phyloP scores from a whole-genome alignment of 768 basidiomycete genomes.

The Lentinula aciculospora region DNA sequence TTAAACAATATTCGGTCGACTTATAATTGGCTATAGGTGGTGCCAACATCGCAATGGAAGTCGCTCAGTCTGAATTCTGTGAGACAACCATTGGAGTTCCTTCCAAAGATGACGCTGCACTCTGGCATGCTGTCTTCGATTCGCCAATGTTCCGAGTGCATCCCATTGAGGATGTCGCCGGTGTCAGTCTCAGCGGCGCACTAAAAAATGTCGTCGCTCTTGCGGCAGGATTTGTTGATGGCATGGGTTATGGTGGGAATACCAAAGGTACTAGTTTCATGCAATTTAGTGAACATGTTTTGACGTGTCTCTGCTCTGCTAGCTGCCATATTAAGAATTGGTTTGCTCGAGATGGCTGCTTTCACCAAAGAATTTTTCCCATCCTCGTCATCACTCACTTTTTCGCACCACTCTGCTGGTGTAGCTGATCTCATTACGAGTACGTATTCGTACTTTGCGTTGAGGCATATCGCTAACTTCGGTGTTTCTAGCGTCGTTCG shows the following conservation, averaged over 20 bases:
- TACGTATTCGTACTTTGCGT: neutral
- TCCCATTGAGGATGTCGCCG: conserved; percentile 12
- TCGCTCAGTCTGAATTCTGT: conserved; percentile 11
- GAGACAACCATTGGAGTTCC: conserved; percentile 12
- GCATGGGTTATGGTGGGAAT: conserved; percentile 11
- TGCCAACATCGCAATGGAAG: conserved; percentile 12
- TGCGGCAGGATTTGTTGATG: conserved; percentile 11
- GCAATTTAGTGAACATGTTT: neutral
- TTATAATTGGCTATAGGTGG: neutral
- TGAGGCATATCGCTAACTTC: neutral
- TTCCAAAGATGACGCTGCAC: conserved; percentile 10
- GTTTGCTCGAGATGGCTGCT: conserved; percentile 10
- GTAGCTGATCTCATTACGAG: conserved; percentile 12
- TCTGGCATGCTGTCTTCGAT: conserved; percentile 14
- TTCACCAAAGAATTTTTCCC: conserved; percentile 13
- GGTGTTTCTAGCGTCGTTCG: conserved; percentile 3
- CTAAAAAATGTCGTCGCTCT: conserved; percentile 12
- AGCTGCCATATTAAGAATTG: conserved; percentile 10
- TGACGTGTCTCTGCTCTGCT: neutral
- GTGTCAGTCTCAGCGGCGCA: conserved; percentile 12
- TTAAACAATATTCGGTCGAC: neutral
- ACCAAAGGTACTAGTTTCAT: neutral
- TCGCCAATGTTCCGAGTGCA: conserved; percentile 10
- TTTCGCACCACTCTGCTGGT: conserved; percentile 12
- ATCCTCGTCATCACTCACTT: conserved; percentile 9